phyloP scores from a whole-genome alignment of 306 rosid genomes.

The Citrullus colocynthis region DNA sequence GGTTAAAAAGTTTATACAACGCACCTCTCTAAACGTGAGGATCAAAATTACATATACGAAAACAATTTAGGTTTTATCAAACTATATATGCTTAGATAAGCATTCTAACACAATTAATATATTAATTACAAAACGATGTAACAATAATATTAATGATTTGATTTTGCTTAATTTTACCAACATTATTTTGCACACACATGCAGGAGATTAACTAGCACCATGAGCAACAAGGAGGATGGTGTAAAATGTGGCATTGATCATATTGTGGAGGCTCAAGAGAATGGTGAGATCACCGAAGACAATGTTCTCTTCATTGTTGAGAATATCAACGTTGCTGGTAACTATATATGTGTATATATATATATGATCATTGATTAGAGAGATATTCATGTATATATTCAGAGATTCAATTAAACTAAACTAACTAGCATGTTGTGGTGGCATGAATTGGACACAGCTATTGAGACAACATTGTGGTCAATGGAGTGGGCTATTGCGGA shows the following conservation, averaged over 20 bases:
- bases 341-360: neutral
- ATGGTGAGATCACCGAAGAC: slow-evolving; percentile 81
- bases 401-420: neutral
- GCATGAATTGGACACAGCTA: slow-evolving; percentile 31
- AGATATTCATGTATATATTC: neutral
- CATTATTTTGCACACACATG: neutral
- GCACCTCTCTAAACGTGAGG: too few species aligned
- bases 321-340: slow-evolving; percentile 90
- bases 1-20: too few species aligned
- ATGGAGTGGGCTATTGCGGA: slow-evolving; percentile 87
- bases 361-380: neutral
- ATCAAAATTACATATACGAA: too few species aligned
- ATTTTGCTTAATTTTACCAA: neutral
- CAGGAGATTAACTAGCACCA: slow-evolving; percentile 52
- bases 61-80: too few species aligned
- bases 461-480: slow-evolving; percentile 81
- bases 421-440: too few species aligned
- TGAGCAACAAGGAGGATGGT: slow-evolving; percentile 20
- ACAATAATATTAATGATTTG: too few species aligned
- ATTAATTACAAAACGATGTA: too few species aligned
- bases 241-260: slow-evolving; percentile 79
- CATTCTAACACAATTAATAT: too few species aligned
- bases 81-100: too few species aligned
- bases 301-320: slow-evolving; percentile 89
- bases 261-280: slow-evolving; percentile 63